Evolutionary conservation across 108 stramenopile species (phyloP), one percentile per base, ranked within the genome.

Genomic region (Nannochloropsis oceanica): DNA sequence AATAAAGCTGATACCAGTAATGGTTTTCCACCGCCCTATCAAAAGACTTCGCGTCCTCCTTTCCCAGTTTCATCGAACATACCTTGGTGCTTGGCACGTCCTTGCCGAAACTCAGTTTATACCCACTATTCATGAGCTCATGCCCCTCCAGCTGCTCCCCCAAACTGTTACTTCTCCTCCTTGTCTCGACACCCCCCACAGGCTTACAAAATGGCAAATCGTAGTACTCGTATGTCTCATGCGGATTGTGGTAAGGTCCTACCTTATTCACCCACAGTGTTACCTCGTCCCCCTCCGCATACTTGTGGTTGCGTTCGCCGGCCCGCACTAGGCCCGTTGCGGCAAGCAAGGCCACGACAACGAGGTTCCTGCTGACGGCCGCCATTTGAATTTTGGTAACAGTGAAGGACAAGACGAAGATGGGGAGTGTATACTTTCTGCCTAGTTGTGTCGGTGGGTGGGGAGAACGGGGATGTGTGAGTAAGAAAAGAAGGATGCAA

Each of bases 221-320:
- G 93, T 97, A 99, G 92, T 98, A 99, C 84, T 95, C 93, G 91
- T 99, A 99, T 20, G 96, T 96, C 91, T 99, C 98, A 92, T 97
- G 87, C 73, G 98, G 98, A 87, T 99, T 99, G 85, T 95, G 94
- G 87, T 96, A 97, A 26, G 98, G 98, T 12, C 98, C 98, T n/a
- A 99, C 94, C 92, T 96, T 97, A 90, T 94, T 96, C 26, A 99
- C 96, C 96, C 95, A 99, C 24, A 99, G 90, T 85, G 95, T 94
- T 25, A 99, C 95, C 83, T 94, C 25, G 27, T 86, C 85, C 12
- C 85, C 73, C 10, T 59, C 42, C 14, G 44, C n/a, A 42, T 86
- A 86, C 85, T 86, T 73, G 10, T 73, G 59, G 59, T 73, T 73
- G 59, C 59, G 59, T 3, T 73, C 59, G 22, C 59, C 59, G 59